Conservation (phyloP, 768 basidiomycete genomes). For the Kwoniella botswanensis region DNA sequence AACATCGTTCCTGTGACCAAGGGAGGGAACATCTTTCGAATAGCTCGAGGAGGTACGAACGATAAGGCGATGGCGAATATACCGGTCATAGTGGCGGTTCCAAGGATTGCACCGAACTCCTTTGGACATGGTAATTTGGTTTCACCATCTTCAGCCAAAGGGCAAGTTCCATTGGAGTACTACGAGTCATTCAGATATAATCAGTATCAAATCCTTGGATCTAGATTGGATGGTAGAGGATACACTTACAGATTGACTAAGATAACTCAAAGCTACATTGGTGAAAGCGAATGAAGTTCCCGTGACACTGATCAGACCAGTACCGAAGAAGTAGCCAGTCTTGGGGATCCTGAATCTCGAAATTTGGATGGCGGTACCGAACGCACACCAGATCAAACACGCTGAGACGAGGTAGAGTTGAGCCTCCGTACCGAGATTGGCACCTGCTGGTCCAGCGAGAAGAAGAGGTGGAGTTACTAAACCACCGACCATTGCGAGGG, state of each 20-base stretch:
- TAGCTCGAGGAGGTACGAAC: constrained; percentile 37
- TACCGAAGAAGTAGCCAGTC: constrained; percentile 32
- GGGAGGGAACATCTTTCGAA: constrained; percentile 39
- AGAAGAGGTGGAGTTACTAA: constrained; percentile 35
- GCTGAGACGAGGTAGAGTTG: constrained; percentile 39
- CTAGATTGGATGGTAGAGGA: background rate
- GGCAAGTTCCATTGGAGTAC: constrained; percentile 38
- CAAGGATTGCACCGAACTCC: constrained; percentile 44
- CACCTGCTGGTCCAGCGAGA: constrained; percentile 34
- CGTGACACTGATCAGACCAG: constrained; percentile 37
- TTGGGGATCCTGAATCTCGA: constrained; percentile 30
- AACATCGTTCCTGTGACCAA: constrained; percentile 39
- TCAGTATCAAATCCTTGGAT: no score
- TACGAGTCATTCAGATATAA: no score
- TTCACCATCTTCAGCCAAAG: constrained; percentile 30
- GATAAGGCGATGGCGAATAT: constrained; percentile 36
- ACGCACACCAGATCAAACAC: constrained; percentile 36
- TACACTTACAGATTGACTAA: constrained; percentile 22
- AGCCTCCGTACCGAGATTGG: constrained; percentile 31
- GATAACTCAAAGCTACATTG: constrained; percentile 33
- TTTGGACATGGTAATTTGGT: constrained; percentile 40
- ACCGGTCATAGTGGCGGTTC: constrained; percentile 32
- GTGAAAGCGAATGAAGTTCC: constrained; percentile 41
- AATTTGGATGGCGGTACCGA: constrained; percentile 39
- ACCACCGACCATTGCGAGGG: constrained; percentile 43